phyloP scores from a whole-genome alignment of 2,329 filamentous ascomycete species.

The Calonectria pseudoturangicola region DNA sequence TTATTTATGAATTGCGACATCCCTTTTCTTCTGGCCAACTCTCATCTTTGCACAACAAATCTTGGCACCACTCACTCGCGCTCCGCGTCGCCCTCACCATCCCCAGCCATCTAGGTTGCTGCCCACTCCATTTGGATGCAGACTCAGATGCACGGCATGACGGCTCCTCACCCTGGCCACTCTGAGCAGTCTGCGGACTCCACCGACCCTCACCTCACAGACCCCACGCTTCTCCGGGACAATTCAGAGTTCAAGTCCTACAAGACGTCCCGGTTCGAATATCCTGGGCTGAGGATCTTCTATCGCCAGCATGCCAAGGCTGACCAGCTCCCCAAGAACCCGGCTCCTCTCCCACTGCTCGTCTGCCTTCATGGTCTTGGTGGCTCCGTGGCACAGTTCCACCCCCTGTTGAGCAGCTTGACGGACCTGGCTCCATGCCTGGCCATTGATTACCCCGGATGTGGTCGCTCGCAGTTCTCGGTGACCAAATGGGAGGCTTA shows the following conservation, averaged over 20 bases:
- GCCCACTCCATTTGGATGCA: conserved; percentile 30
- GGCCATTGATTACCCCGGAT: conserved; percentile 92
- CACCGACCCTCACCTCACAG: conserved; percentile 71
- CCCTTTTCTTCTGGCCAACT: conserved; percentile 19
- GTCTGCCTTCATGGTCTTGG: conserved; percentile 96
- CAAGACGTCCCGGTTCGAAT: conserved; percentile 81
- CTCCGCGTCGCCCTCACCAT: not conserved
- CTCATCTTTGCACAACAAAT: not conserved
- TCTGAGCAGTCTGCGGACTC: conserved; percentile 51
- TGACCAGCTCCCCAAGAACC: conserved; percentile 84
- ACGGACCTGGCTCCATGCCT: conserved; percentile 87
- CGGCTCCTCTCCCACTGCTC: conserved; percentile 85
- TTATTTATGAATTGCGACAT: conserved; percentile 38
- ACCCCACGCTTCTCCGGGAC: conserved; percentile 87
- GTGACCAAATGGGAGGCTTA: conserved; percentile 86
- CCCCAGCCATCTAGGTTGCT: conserved; percentile 13
- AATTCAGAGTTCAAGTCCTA: conserved; percentile 83
- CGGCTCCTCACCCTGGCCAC: conserved; percentile 45
- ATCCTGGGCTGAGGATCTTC: conserved; percentile 87
- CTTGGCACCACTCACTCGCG: not conserved
- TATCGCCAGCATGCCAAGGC: conserved; percentile 88
- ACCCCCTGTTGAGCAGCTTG: conserved; percentile 86
- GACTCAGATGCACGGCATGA: conserved; percentile 49
- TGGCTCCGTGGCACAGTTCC: conserved; percentile 93
- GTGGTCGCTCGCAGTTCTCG: conserved; percentile 85